These are phyloP conservation scores for Psidium friedrichsthalianum DNA, from an alignment of 345 rosid species.

Conservation along the genomic window DNA sequence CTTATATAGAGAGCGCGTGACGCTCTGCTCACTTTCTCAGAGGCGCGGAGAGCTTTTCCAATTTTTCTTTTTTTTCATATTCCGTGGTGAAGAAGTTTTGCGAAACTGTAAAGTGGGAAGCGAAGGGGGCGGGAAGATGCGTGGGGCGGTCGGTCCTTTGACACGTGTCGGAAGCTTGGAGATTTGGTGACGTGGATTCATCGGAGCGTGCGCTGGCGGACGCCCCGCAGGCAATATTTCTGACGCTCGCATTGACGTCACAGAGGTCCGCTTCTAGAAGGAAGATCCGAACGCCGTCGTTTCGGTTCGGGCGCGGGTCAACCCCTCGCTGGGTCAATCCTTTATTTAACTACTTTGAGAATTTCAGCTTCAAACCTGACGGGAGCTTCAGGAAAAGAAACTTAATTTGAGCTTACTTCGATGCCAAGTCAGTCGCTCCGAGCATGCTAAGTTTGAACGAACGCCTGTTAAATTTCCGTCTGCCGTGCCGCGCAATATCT, in stretches of 20 bases:
- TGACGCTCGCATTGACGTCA: not conserved
- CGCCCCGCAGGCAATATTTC: too few relatives aligned
- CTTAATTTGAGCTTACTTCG: not conserved
- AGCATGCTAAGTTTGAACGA: not conserved
- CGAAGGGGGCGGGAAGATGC: not conserved
- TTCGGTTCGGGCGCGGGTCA: not conserved
- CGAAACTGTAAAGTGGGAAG: not conserved
- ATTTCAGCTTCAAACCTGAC: not conserved
- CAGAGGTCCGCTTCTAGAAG: not conserved
- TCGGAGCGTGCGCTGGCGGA: not conserved
- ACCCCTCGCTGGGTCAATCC: not conserved
- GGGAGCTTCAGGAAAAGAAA: not conserved
- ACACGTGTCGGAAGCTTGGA: not conserved
- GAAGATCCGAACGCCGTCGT: not conserved
- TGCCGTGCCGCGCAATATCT: not conserved
- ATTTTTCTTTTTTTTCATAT: not conserved
- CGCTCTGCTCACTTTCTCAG: not conserved
- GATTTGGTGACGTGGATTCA: constrained; percentile 16
- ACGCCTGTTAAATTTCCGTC: too few relatives aligned
- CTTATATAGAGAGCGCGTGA: not conserved
- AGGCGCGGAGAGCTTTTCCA: not conserved
- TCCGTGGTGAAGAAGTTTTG: constrained; percentile 23
- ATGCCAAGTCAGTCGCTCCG: not conserved
- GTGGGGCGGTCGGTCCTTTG: not conserved
- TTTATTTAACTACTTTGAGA: not conserved